Conservation (phyloP, 805 yeast species). For the Metschnikowia vanudenii region DNA sequence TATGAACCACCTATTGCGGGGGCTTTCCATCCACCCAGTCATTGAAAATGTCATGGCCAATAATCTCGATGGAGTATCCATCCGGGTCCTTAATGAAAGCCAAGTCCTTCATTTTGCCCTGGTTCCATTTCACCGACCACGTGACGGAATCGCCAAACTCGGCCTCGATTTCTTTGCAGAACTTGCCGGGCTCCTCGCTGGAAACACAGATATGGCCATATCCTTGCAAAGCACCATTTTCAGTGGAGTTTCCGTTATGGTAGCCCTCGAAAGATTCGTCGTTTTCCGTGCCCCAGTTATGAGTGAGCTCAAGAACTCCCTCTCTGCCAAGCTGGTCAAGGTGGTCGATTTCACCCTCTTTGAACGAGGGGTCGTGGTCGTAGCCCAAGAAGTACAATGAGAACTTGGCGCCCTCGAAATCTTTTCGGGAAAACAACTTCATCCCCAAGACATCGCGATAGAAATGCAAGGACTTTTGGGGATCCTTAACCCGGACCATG, state of each 20-base stretch:
- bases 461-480: conserved; percentile 68
- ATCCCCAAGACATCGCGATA: conserved; percentile 80
- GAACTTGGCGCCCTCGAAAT: conserved; percentile 70
- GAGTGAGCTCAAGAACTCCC: conserved; percentile 84
- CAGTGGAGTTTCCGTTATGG: conserved; percentile 71
- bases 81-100: conserved; percentile 89
- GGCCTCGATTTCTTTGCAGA: conserved; percentile 51
- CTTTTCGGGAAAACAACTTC: conserved; percentile 59
- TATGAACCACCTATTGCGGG: conserved; percentile 14
- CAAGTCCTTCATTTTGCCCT: conserved; percentile 54
- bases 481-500: conserved; percentile 92
- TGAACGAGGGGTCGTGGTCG: conserved; percentile 43
- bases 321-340: conserved; percentile 47
- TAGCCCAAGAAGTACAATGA: conserved; percentile 85
- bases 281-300: conserved; percentile 92
- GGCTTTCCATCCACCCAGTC: conserved; percentile 20
- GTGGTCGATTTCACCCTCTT: conserved; percentile 41
- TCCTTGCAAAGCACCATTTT: conserved; percentile 64
- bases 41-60: conserved; percentile 39
- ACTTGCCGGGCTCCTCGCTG: conserved; percentile 57
- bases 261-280: conserved; percentile 70
- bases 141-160: conserved; percentile 42
- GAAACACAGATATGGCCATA: conserved; percentile 84
- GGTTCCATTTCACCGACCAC: conserved; percentile 59
- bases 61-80: conserved; percentile 78